A percentile compares a stretch with the other conserved stretches of the same genome.
These are phyloP conservation scores for Penicillium ucsense DNA, from an alignment of 495 filamentous ascomycete genomes.

Conservation along the genomic window DNA sequence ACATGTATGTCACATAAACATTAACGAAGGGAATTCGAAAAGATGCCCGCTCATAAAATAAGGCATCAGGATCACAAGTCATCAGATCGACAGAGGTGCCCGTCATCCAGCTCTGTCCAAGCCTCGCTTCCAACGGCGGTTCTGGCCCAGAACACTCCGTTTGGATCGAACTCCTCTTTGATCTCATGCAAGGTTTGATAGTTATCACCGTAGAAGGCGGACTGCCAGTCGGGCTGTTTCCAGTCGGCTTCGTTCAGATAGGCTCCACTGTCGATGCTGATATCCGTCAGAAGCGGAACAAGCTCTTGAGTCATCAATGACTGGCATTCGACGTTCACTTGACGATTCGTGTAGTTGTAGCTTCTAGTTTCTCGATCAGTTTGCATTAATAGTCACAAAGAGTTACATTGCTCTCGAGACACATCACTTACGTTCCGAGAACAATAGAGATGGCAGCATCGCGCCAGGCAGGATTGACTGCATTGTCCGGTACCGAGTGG, in stretches of 20 bases:
- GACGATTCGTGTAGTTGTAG: constrained; percentile 2
- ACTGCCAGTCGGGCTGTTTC: constrained; percentile 11
- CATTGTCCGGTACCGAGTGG: constrained; percentile 29
- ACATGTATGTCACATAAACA: too few species aligned
- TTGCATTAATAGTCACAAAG: background rate
- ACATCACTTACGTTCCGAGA: constrained; percentile 3
- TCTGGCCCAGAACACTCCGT: constrained; percentile 37
- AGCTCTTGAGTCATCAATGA: constrained; percentile 6
- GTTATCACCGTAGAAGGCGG: constrained; percentile 5
- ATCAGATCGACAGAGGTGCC: constrained; percentile 16
- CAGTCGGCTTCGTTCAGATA: constrained; percentile 11
- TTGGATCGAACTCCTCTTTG: constrained; percentile 45
- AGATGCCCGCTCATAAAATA: background rate
- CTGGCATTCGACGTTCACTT: background rate
- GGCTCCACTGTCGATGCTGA: constrained; percentile 2
- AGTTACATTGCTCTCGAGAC: too few species aligned
- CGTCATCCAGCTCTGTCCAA: constrained; percentile 15
- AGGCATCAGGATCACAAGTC: constrained; percentile 2
- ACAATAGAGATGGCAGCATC: constrained; percentile 2
- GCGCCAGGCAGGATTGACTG: constrained; percentile 34
- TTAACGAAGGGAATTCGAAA: background rate
- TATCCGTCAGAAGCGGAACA: constrained; percentile 1
- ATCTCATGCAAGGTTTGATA: constrained; percentile 32
- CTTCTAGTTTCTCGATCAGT: background rate
- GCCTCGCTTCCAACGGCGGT: constrained; percentile 43